phyloP scores from a whole-genome alignment of 2,329 filamentous ascomycete genomes.

The Exophiala lecanii-corni region DNA sequence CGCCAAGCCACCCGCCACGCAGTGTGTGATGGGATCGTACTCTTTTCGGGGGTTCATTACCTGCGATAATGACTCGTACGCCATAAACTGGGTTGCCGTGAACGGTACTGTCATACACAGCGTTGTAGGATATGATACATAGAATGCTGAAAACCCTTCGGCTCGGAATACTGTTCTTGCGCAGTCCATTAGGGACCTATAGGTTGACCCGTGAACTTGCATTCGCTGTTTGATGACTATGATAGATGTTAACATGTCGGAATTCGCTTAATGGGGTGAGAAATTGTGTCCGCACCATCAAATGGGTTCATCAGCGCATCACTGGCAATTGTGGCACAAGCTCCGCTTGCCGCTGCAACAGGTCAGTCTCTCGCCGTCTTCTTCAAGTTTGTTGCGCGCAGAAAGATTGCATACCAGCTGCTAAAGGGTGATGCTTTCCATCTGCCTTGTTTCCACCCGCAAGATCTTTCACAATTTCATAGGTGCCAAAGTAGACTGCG shows the following conservation, averaged over 20 bases:
- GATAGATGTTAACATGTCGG: slow-evolving; percentile 11
- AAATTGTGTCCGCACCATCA: slow-evolving; percentile 62
- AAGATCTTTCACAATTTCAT: slow-evolving; percentile 92
- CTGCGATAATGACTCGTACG: slow-evolving; percentile 95
- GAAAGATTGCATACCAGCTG: slow-evolving; percentile 65
- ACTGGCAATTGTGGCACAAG: slow-evolving; percentile 90
- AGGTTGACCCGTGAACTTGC: slow-evolving; percentile 95
- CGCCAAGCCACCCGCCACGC: slow-evolving; percentile 83
- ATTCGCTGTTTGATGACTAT: slow-evolving; percentile 98
- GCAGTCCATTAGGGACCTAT: slow-evolving; percentile 81
- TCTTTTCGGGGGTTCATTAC: slow-evolving; percentile 72
- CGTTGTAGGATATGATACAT: slow-evolving; percentile 96
- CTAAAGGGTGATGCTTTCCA: slow-evolving; percentile 84
- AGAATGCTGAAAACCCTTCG: slow-evolving; percentile 88
- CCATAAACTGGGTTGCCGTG: slow-evolving; percentile 93
- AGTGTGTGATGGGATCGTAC: slow-evolving; percentile 93
- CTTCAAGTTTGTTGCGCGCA: too few species aligned
- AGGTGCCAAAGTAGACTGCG: slow-evolving; percentile 96
- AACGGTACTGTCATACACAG: slow-evolving; percentile 98
- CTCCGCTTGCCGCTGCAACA: slow-evolving; percentile 75
- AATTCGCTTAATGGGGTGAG: slow-evolving; percentile 9
- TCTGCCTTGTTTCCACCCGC: slow-evolving; percentile 83
- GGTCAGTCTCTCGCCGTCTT: slow-evolving; percentile 33
- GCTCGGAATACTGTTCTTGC: slow-evolving; percentile 79
- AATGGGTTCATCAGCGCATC: slow-evolving; percentile 99